phyloP scores from a whole-genome alignment of 192 early-diverging fungal genomes.

The Mycoemilia scoparia region DNA sequence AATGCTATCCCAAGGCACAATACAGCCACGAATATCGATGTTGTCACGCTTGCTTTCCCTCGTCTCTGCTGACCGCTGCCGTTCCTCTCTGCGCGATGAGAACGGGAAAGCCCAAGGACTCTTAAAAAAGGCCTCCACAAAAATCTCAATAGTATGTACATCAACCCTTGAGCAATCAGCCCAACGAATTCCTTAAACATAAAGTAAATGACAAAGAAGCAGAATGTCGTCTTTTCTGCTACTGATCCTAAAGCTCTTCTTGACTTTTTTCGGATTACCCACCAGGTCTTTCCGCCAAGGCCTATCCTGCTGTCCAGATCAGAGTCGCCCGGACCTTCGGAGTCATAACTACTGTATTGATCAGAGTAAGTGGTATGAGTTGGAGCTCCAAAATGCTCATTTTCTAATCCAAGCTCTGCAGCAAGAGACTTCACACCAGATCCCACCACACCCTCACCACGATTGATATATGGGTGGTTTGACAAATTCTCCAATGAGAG shows the following conservation, averaged over 20 bases:
- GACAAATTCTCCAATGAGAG: no score
- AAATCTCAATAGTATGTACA: slow-evolving; percentile 7
- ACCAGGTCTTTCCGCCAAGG: slow-evolving; percentile 17
- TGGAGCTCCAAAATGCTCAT: slow-evolving; percentile 9
- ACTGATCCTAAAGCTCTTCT: slow-evolving; percentile 19
- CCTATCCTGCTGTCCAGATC: slow-evolving; percentile 23
- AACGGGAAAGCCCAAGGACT: slow-evolving; percentile 11
- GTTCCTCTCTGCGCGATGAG: slow-evolving; percentile 12
- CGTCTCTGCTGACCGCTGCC: no score
- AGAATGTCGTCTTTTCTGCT: slow-evolving; percentile 18
- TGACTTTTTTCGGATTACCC: slow-evolving; percentile 19
- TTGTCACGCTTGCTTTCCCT: no score
- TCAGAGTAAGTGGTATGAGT: no score
- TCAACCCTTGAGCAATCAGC: slow-evolving; percentile 8
- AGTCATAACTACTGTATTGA: no score
- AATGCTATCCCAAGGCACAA: slow-evolving; percentile 9
- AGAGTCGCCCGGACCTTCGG: neutral
- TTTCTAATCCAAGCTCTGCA: slow-evolving; percentile 27
- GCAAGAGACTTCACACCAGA: slow-evolving; percentile 15
- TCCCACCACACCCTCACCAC: slow-evolving; percentile 9
- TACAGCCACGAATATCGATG: no score
- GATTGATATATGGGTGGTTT: slow-evolving; percentile 14
- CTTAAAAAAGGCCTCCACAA: slow-evolving; percentile 11
- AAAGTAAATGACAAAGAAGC: slow-evolving; percentile 26
- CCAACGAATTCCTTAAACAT: slow-evolving; percentile 19